Conservation (phyloP, 139 green algal species). For the Picocystis salinarum region DNA sequence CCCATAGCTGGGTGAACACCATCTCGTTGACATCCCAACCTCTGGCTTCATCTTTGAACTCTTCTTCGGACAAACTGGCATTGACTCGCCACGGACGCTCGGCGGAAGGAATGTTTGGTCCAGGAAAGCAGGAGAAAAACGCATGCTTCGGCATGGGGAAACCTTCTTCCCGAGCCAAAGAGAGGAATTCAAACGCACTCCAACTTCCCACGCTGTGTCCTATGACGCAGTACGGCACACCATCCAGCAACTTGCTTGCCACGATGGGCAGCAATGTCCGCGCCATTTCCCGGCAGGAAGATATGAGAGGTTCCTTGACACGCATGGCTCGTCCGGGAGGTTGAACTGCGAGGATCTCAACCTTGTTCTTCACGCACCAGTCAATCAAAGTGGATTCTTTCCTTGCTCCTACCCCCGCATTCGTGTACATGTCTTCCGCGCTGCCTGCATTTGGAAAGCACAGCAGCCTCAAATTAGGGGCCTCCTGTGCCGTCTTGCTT, state of each 20-base stretch:
- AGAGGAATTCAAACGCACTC: slow-evolving; percentile 55
- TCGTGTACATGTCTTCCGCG: slow-evolving; percentile 73
- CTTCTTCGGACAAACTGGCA: slow-evolving; percentile 20
- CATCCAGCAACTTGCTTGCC: slow-evolving; percentile 16
- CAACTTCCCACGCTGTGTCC: slow-evolving; percentile 60
- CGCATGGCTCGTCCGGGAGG: slow-evolving; percentile 36
- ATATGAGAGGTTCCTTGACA: slow-evolving; percentile 20
- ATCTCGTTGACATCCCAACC: slow-evolving; percentile 58
- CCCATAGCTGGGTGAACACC: slow-evolving; percentile 51
- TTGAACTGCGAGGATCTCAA: slow-evolving; percentile 50
- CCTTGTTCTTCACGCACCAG: slow-evolving; percentile 33
- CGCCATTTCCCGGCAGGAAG: slow-evolving; percentile 20
- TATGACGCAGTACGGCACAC: slow-evolving; percentile 33
- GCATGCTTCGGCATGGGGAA: slow-evolving; percentile 29
- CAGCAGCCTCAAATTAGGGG: slow-evolving; percentile 26
- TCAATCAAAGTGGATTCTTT: slow-evolving; percentile 38
- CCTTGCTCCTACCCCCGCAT: slow-evolving; percentile 45
- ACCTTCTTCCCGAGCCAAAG: slow-evolving; percentile 8
- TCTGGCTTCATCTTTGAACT: slow-evolving; percentile 56
- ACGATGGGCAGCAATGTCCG: slow-evolving; percentile 30
- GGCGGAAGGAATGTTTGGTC: slow-evolving; percentile 31
- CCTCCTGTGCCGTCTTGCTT: slow-evolving; percentile 9
- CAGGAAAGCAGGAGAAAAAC: slow-evolving; percentile 64
- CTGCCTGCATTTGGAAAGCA: slow-evolving; percentile 56
- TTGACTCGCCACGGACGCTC: slow-evolving; percentile 55